These are phyloP conservation scores for Fusarium falciforme DNA, from an alignment of 2,329 filamentous ascomycete genomes.

Conservation along the genomic window DNA sequence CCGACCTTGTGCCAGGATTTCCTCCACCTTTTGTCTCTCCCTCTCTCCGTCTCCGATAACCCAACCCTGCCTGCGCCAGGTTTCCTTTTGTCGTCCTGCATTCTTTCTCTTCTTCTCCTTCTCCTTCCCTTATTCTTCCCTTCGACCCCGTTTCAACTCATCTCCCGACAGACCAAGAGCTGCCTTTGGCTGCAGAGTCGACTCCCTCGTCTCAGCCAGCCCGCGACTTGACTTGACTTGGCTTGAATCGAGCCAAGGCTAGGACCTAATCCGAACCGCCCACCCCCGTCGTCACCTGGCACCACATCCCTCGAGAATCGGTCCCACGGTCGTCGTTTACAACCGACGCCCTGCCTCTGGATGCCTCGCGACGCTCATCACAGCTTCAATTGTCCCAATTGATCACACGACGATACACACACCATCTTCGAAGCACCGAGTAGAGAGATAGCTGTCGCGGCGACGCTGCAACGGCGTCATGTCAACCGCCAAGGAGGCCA, in stretches of 20 bases:
- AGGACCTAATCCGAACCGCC: constrained; percentile 19
- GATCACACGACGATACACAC: constrained; percentile 20
- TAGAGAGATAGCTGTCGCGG: constrained; percentile 21
- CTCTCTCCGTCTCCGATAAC: constrained; percentile 13
- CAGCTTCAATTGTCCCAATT: constrained; percentile 37
- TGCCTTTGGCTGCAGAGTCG: constrained; percentile 20
- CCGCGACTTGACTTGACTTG: not conserved
- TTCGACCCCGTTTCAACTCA: constrained; percentile 19
- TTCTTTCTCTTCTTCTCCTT: constrained; percentile 29
- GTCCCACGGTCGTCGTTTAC: constrained; percentile 14
- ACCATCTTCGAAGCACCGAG: constrained; percentile 9
- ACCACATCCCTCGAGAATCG: constrained; percentile 15
- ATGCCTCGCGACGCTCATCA: constrained; percentile 32
- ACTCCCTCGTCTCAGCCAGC: constrained; percentile 10
- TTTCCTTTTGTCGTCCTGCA: constrained; percentile 24
- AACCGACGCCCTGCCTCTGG: constrained; percentile 22
- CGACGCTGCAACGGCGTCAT: constrained; percentile 43
- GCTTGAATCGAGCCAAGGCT: constrained; percentile 13
- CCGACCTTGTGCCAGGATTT: constrained; percentile 34
- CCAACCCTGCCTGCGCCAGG: constrained; percentile 23
- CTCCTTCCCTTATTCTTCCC: constrained; percentile 33
- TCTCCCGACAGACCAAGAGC: constrained; percentile 11
- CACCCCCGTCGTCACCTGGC: constrained; percentile 21
- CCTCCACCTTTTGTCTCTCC: constrained; percentile 28
- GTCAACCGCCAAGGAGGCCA: constrained; percentile 49